Evolutionary conservation across 2,329 filamentous ascomycete genomes (phyloP).

Genomic region (Aspergillus proliferans): DNA sequence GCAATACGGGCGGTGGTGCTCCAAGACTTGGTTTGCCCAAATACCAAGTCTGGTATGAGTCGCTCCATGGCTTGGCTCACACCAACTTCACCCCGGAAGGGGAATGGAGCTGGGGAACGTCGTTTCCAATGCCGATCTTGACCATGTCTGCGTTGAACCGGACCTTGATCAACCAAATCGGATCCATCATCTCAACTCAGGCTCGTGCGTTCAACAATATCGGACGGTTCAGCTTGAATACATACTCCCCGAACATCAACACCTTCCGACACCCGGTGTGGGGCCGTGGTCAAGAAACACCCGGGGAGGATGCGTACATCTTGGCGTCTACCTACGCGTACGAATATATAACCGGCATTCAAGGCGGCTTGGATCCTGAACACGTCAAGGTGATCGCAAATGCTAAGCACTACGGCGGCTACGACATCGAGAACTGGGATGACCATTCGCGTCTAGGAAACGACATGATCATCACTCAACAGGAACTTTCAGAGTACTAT

Average conservation of each 20-base stretch:
- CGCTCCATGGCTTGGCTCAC: conserved; percentile 58
- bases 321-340: conserved; percentile 46
- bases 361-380: conserved; percentile 40
- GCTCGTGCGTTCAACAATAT: conserved; percentile 60
- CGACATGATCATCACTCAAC: conserved; percentile 50
- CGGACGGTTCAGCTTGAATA: conserved; percentile 37
- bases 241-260: conserved; percentile 59
- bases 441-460: conserved; percentile 45
- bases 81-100: conserved; percentile 50
- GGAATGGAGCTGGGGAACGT: conserved; percentile 55
- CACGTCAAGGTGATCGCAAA: conserved; percentile 44
- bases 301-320: conserved; percentile 51
- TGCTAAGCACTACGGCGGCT: conserved; percentile 55
- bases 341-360: conserved; percentile 49
- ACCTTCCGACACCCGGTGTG: conserved; percentile 58
- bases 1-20: conserved; percentile 45
- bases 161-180: conserved; percentile 53
- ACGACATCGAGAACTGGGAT: conserved; percentile 50
- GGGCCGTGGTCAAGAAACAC: conserved; percentile 57
- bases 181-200: conserved; percentile 50
- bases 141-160: conserved; percentile 61
- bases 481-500: conserved; percentile 64
- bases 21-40: conserved; percentile 51
- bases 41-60: conserved; percentile 57
- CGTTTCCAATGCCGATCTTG: conserved; percentile 59